Conservation (phyloP, 768 basidiomycete species). For the Pulveroboletus sp. region DNA sequence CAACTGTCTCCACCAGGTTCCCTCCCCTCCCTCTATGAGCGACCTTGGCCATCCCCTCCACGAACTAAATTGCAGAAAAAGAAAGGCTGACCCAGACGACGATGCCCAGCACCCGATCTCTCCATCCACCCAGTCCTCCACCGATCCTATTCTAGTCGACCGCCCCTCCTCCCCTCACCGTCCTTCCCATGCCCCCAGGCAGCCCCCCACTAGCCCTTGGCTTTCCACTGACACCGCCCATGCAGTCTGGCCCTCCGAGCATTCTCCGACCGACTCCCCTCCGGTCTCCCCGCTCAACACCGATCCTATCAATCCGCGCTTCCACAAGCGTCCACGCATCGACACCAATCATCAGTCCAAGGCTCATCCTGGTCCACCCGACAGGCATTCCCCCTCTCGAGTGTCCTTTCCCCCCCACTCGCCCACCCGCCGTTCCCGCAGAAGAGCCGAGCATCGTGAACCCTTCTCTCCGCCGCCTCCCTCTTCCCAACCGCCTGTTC, state of each 20-base stretch:
- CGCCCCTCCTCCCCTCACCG: conserved; percentile 25
- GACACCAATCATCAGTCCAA: conserved; percentile 21
- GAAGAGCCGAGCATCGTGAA: conserved; percentile 27
- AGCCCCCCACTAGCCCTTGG: conserved; percentile 33
- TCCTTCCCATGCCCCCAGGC: conserved; percentile 37
- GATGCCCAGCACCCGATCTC: conserved; percentile 30
- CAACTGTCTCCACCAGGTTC: conserved; percentile 12
- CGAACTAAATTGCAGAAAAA: conserved; percentile 53
- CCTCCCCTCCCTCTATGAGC: conserved; percentile 44
- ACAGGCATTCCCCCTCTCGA: conserved; percentile 13
- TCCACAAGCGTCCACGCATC: conserved; percentile 30
- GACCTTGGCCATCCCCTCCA: conserved; percentile 53
- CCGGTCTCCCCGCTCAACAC: conserved; percentile 40
- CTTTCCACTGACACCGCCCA: conserved; percentile 27
- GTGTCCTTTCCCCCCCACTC: conserved; percentile 16
- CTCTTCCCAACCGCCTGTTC: conserved; percentile 15
- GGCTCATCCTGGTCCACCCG: conserved; percentile 7
- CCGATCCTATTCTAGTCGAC: conserved; percentile 35
- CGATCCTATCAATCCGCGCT: conserved; percentile 20
- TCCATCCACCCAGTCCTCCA: conserved; percentile 22
- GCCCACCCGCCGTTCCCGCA: conserved; percentile 30
- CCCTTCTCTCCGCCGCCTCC: conserved; percentile 25
- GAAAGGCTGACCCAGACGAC: conserved; percentile 58
- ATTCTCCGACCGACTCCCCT: conserved; percentile 29
- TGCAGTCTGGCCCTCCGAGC: conserved; percentile 38